Percentiles rank a stretch among this genome's conserved stretches.
Conservation (phyloP, 2,329 filamentous ascomycete species). For the Daldinia sp. region DNA sequence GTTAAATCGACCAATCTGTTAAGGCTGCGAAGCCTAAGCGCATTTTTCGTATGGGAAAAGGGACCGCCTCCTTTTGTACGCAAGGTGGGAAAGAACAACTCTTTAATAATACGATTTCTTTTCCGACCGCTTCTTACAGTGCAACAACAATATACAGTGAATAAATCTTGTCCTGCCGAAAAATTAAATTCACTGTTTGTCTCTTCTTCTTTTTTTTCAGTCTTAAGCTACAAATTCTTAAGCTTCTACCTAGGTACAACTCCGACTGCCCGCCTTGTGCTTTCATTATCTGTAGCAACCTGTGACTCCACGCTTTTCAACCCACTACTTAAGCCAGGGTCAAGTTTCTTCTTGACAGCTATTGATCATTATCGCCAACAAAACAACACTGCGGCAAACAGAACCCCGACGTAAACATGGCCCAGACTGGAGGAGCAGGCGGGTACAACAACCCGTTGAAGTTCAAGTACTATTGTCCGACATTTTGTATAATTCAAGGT, state of each 20-base stretch:
- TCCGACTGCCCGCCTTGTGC: slow-evolving; percentile 14
- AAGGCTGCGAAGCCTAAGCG: slow-evolving; percentile 37
- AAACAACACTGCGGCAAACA: neutral
- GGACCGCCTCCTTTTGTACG: slow-evolving; percentile 41
- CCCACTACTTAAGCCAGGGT: slow-evolving; percentile 13
- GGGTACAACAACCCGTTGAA: slow-evolving; percentile 99
- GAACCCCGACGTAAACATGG: slow-evolving; percentile 70
- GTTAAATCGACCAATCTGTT: slow-evolving; percentile 36
- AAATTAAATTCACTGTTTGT: slow-evolving; percentile 27
- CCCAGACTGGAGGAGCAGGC: slow-evolving; percentile 73
- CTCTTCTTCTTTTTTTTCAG: slow-evolving; percentile 11
- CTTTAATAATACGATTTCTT: slow-evolving; percentile 22
- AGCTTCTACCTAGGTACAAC: neutral
- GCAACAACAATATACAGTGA: slow-evolving; percentile 21
- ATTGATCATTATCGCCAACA: slow-evolving; percentile 10
- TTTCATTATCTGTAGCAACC: slow-evolving; percentile 22
- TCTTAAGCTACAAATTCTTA: slow-evolving; percentile 13
- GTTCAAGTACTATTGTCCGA: slow-evolving; percentile 81
- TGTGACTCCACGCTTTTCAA: slow-evolving; percentile 17
- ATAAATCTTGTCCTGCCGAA: slow-evolving; percentile 9
- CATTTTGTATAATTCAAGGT: slow-evolving; percentile 22
- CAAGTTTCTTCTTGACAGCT: slow-evolving; percentile 13
- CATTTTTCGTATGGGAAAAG: slow-evolving; percentile 38
- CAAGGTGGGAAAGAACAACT: slow-evolving; percentile 36
- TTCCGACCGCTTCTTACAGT: neutral